Base-by-base conservation (phyloP, 306 rosid species). In the Sicyos edulis region DNA sequence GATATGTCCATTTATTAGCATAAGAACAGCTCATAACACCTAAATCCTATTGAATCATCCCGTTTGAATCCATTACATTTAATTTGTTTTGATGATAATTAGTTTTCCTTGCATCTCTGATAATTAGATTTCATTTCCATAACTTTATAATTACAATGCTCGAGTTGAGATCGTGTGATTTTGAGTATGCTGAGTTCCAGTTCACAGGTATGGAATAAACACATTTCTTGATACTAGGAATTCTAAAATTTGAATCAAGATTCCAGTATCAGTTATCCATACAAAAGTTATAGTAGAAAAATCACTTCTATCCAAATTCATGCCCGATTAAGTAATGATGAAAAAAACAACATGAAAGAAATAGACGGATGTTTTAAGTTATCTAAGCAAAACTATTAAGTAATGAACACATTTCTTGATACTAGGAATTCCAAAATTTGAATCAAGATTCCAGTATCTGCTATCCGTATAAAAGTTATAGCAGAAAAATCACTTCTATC, bases 131-230 rank as follows among this genome's bases (percentile, higher is more conserved):
- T 67, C 42, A 11, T 22, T 15, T 67, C 12, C 8, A 67, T 37
- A 67, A 67, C 32, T 45, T 67, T 0, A 66, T 67, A 67, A 47
- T 67, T 12, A 67, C 55, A 44, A 20, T 65, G 54, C 71, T 20
- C 11, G 54, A 65, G 71, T 20, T 19, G 54, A 65, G 71, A 65
- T 44, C 34, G 21, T 65, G 14, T 22, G 7, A 67, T 21, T 45
- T 47, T 67, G 55, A 67, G 11, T 42, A 42, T 42, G 47, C 11
- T 19, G 26, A 17, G 40, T 44, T 44, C 11, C 24, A 37, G 52
- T 64, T 64, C 52, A n/a, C 34, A 65, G 21, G 54, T 45, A 44
- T 2, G 50, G 54, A 19, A 13, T 37, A 37, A 66, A 44, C 71
- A 66, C 55, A 13, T 29, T 26, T 29, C 12, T 60, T 29, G 42